phyloP scores from a whole-genome alignment of 2,329 filamentous ascomycete species.

The Aspergillus oerlinghausenensis region DNA sequence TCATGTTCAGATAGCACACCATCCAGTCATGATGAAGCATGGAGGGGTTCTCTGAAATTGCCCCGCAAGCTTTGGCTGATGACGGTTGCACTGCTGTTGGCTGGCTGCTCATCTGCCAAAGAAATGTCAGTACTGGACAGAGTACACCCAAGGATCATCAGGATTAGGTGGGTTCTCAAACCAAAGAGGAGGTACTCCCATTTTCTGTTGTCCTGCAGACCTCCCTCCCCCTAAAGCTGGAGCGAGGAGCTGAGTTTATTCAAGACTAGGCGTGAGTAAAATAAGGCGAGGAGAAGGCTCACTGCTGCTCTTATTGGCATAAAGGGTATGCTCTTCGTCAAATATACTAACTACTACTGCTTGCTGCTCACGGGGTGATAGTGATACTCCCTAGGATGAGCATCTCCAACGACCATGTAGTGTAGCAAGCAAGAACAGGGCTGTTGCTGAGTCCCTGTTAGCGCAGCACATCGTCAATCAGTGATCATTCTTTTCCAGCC shows the following conservation, averaged over 20 bases:
- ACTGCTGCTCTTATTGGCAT: not conserved
- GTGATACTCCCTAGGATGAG: no score
- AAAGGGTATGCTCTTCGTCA: not conserved
- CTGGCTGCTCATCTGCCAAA: constrained; percentile 9
- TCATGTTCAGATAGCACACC: not conserved
- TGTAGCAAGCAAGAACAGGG: not conserved
- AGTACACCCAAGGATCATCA: not conserved
- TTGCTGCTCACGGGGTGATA: not conserved
- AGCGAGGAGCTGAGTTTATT: not conserved
- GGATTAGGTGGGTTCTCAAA: constrained; percentile 2
- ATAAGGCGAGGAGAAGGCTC: not conserved
- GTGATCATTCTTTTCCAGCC: not conserved
- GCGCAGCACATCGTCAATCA: not conserved
- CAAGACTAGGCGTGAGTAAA: not conserved
- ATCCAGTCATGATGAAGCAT: not conserved
- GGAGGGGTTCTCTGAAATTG: not conserved
- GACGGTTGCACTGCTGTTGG: not conserved
- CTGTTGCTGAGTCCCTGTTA: not conserved
- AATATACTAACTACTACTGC: not conserved
- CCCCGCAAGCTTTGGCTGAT: not conserved
- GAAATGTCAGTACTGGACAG: not conserved
- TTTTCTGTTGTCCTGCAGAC: not conserved
- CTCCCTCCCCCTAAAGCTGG: not conserved
- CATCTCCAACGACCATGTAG: not conserved
- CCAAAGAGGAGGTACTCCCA: constrained; percentile 1